Percentiles rank a stretch among this genome's conserved stretches.
phyloP scores from a whole-genome alignment of 2,329 filamentous ascomycete genomes.

The Zasmidium angulare region DNA sequence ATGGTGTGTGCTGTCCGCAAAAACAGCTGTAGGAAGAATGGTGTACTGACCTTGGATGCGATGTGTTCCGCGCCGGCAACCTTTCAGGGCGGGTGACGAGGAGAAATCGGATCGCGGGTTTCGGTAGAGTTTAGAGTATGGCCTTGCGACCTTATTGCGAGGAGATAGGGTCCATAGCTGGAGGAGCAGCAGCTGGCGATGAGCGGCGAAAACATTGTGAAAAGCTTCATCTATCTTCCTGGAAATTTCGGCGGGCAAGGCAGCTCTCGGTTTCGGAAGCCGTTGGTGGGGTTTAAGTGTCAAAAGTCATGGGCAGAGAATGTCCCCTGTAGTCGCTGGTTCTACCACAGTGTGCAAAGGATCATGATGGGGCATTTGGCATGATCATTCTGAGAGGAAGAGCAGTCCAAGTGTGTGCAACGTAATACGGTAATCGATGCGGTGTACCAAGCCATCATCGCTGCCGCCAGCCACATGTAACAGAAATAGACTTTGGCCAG shows the following conservation, averaged over 20 bases:
- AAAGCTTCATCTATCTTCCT: neutral
- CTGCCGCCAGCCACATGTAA: no score
- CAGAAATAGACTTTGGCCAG: no score
- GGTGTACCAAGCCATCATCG: no score
- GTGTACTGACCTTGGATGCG: slow-evolving; percentile 3
- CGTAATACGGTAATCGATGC: no score
- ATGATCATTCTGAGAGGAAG: no score
- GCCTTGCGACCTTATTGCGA: neutral
- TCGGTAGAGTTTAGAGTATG: neutral
- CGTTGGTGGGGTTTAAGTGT: neutral
- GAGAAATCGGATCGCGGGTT: neutral
- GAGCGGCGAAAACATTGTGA: neutral
- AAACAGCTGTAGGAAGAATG: neutral
- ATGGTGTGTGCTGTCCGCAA: neutral
- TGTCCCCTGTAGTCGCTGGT: no score
- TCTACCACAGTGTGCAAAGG: no score
- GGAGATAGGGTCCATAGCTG: neutral
- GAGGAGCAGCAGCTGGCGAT: neutral
- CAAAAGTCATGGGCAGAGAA: no score
- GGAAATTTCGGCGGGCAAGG: neutral
- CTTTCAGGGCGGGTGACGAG: slow-evolving; percentile 1
- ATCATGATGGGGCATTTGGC: no score
- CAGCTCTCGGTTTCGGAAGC: neutral
- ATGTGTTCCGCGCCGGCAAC: neutral
- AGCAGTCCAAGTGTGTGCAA: no score